These are phyloP conservation scores for Mayamaea pseudoterrestris DNA, from an alignment of 108 stramenopile genomes.

Conservation along the genomic window DNA sequence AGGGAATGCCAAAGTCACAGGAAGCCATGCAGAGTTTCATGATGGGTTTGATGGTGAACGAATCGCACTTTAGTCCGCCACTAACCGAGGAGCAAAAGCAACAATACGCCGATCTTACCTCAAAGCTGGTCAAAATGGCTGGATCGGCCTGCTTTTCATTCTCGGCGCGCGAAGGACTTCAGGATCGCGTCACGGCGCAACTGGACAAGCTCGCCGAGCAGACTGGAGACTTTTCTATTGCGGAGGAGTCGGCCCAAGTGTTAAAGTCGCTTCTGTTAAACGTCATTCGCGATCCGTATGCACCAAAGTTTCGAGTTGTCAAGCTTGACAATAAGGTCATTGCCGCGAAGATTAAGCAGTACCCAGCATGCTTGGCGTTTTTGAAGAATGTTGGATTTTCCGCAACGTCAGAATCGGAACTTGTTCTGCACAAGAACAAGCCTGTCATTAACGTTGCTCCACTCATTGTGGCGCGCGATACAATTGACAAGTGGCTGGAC, in stretches of 20 bases:
- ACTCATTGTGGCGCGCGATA: slow-evolving; percentile 56
- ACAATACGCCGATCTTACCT: slow-evolving; percentile 48
- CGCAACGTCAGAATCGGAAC: slow-evolving; percentile 9
- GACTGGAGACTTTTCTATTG: slow-evolving; percentile 40
- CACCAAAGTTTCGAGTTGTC: slow-evolving; percentile 53
- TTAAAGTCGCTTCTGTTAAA: slow-evolving; percentile 57
- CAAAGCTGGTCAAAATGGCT: slow-evolving; percentile 53
- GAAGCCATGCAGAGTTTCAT: slow-evolving; percentile 63
- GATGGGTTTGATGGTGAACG: slow-evolving; percentile 63
- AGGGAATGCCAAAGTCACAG: slow-evolving; percentile 71
- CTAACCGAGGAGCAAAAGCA: slow-evolving; percentile 36
- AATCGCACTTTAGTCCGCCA: slow-evolving; percentile 39
- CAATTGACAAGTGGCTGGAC: slow-evolving; percentile 76
- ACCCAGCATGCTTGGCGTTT: slow-evolving; percentile 33
- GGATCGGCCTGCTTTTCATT: slow-evolving; percentile 69
- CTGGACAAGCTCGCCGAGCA: slow-evolving; percentile 54
- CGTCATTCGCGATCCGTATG: slow-evolving; percentile 54
- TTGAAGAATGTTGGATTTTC: slow-evolving; percentile 60
- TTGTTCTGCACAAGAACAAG: slow-evolving; percentile 48
- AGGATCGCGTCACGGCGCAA: slow-evolving; percentile 29
- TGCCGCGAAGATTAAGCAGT: slow-evolving; percentile 41
- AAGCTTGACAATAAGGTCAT: slow-evolving; percentile 68
- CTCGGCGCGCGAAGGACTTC: slow-evolving; percentile 54
- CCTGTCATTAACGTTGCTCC: slow-evolving; percentile 69
- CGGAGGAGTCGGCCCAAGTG: slow-evolving; percentile 56